Conservation (phyloP, 495 filamentous ascomycete species). For the Tuber umbilicatum region DNA sequence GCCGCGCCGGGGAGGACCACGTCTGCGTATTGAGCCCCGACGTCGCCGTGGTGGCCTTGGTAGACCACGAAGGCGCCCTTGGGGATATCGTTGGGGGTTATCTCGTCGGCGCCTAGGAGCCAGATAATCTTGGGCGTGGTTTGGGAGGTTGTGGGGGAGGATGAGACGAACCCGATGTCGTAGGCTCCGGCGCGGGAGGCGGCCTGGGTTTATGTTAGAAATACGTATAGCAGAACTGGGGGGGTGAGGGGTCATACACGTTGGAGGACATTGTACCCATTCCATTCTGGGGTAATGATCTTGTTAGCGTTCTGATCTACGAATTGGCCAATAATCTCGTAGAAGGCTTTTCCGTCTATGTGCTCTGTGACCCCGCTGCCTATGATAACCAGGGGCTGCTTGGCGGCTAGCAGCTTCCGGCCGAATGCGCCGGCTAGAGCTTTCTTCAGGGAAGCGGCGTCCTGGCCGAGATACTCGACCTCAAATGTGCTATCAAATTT, state of each 20-base stretch:
- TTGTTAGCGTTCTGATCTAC: conserved; percentile 84
- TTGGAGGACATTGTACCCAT: conserved; percentile 95
- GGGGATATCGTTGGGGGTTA: conserved; percentile 70
- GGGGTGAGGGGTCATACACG: conserved; percentile 46
- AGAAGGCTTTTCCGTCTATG: conserved; percentile 81
- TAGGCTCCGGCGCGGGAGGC: conserved; percentile 88
- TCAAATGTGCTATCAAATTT: conserved; percentile 88
- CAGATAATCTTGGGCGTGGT: conserved; percentile 89
- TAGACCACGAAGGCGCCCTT: conserved; percentile 95
- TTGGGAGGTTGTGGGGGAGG: conserved; percentile 67
- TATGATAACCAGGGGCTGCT: conserved; percentile 91
- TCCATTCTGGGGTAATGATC: conserved; percentile 87
- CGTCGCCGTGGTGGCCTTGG: conserved; percentile 95
- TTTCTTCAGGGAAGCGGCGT: conserved; percentile 70
- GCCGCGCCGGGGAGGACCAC: conserved; percentile 88
- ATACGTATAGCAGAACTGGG: background rate
- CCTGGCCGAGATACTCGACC: conserved; percentile 75
- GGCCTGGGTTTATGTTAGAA: conserved; percentile 34
- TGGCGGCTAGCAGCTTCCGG: conserved; percentile 78
- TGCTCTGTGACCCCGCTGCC: conserved; percentile 87
- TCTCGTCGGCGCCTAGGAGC: conserved; percentile 93
- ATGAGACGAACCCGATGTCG: conserved; percentile 86
- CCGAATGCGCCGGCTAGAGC: conserved; percentile 81
- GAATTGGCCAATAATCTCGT: conserved; percentile 78
- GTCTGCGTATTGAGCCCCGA: conserved; percentile 85